Conservation (phyloP, 345 rosid genomes). For the Euphorbia peplus region DNA sequence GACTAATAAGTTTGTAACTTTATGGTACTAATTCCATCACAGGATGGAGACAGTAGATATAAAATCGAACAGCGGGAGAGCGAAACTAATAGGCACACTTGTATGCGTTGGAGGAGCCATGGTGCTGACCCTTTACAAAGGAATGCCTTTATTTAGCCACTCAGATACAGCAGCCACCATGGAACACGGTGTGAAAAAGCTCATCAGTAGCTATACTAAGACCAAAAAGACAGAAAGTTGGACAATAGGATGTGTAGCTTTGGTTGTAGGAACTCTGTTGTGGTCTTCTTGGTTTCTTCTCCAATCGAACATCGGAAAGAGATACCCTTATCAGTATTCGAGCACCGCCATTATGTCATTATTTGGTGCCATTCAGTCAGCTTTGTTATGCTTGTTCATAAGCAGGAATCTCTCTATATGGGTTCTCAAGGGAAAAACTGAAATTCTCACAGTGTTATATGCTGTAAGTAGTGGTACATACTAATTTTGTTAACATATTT, state of each 20-base stretch:
- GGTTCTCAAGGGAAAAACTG: constrained; percentile 41
- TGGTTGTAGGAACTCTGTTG: constrained; percentile 40
- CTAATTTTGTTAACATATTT: too few species aligned
- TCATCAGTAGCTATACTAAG: constrained; percentile 5
- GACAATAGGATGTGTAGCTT: constrained; percentile 44
- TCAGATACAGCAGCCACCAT: constrained; percentile 8
- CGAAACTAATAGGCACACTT: constrained; percentile 48
- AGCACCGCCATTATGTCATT: constrained; percentile 61
- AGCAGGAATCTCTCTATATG: constrained; percentile 42
- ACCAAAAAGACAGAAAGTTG: constrained; percentile 30
- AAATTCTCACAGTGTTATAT: constrained; percentile 42
- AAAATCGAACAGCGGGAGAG: constrained; percentile 31
- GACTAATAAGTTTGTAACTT: too few species aligned
- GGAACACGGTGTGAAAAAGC: constrained; percentile 4
- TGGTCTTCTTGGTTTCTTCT: constrained; percentile 64
- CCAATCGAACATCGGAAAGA: constrained; percentile 47
- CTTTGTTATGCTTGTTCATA: constrained; percentile 33
- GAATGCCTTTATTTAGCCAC: constrained; percentile 39
- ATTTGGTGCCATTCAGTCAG: constrained; percentile 61
- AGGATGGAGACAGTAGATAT: constrained; percentile 49
- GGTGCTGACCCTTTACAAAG: constrained; percentile 44
- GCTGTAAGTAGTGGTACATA: constrained; percentile 48
- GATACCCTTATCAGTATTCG: constrained; percentile 53
- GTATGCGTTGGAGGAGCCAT: constrained; percentile 60
- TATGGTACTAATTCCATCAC: constrained; percentile 13